phyloP scores from a whole-genome alignment of 768 basidiomycete species.

The Lactifluus pinguis region DNA sequence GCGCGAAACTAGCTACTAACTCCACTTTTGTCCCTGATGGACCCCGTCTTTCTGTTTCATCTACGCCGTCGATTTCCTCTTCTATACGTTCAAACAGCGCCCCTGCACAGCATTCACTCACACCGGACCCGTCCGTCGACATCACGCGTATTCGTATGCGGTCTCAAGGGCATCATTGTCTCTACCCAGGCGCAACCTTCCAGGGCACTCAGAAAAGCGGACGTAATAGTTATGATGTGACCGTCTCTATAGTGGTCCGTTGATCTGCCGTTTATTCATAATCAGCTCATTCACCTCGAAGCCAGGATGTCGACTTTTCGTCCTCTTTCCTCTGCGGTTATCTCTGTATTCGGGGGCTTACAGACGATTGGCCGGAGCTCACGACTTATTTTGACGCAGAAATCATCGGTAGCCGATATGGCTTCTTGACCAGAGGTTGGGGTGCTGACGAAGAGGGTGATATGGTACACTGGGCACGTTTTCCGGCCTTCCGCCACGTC shows the following conservation, averaged over 20 bases:
- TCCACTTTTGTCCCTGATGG: slow-evolving; percentile 32
- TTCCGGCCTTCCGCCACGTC: slow-evolving; percentile 82
- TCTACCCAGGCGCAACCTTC: slow-evolving; percentile 85
- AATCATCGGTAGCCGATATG: slow-evolving; percentile 85
- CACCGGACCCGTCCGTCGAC: slow-evolving; percentile 53
- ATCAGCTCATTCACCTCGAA: background rate
- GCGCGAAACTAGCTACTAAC: slow-evolving; percentile 27
- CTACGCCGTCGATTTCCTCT: slow-evolving; percentile 17
- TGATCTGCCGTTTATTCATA: slow-evolving; percentile 5
- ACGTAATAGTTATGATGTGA: slow-evolving; percentile 89
- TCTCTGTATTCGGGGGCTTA: slow-evolving; percentile 85
- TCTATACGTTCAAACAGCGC: slow-evolving; percentile 22
- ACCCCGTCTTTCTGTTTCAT: slow-evolving; percentile 14
- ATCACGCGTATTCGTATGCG: slow-evolving; percentile 71
- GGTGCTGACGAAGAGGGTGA: slow-evolving; percentile 89
- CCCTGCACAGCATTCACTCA: slow-evolving; percentile 14
- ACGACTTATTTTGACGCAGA: slow-evolving; percentile 97
- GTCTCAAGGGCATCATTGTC: slow-evolving; percentile 62
- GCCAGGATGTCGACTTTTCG: slow-evolving; percentile 81
- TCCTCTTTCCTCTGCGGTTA: slow-evolving; percentile 86
- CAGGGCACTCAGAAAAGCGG: slow-evolving; percentile 92
- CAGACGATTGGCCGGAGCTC: slow-evolving; percentile 90
- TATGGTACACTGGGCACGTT: slow-evolving; percentile 89
- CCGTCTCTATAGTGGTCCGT: slow-evolving; percentile 84
- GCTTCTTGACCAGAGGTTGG: slow-evolving; percentile 86